Conservation (phyloP, 2,329 filamentous ascomycete genomes). For the Cladosporium sp. region DNA sequence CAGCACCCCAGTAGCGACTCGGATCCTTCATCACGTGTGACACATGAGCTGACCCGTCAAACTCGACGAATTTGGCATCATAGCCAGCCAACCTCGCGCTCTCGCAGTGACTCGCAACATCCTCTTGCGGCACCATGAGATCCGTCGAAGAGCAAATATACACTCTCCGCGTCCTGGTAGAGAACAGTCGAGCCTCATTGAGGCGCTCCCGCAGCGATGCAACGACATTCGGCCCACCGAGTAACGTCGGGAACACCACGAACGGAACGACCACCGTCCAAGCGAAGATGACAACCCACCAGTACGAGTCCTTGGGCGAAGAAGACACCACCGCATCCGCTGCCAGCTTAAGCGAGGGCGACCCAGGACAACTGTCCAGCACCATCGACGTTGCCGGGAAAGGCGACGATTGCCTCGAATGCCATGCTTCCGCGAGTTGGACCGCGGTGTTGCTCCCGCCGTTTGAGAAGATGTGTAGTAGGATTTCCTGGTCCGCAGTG, state of each 20-base stretch:
- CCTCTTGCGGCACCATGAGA: constrained; percentile 57
- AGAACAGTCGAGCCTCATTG: constrained; percentile 24
- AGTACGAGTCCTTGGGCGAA: constrained; percentile 23
- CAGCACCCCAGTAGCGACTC: constrained; percentile 58
- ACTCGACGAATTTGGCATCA: background rate
- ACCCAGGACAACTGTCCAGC: constrained; percentile 35
- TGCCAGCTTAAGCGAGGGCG: constrained; percentile 22
- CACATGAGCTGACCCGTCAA: background rate
- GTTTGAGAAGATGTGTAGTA: constrained; percentile 40
- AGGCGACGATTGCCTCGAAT: constrained; percentile 7
- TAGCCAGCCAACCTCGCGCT: background rate
- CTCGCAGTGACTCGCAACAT: constrained; percentile 42
- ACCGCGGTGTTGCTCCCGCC: constrained; percentile 36
- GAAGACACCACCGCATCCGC: constrained; percentile 26
- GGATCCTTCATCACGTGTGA: constrained; percentile 57
- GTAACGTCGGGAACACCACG: constrained; percentile 8
- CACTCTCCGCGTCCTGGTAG: constrained; percentile 43
- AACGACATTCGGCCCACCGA: constrained; percentile 20
- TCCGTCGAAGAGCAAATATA: constrained; percentile 64
- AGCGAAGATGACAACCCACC: constrained; percentile 12
- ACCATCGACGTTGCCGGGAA: constrained; percentile 28
- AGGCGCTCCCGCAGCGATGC: constrained; percentile 21
- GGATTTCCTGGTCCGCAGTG: constrained; percentile 20
- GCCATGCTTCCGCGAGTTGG: constrained; percentile 27
- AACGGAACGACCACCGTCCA: constrained; percentile 5